Conservation (phyloP, 2,329 filamentous ascomycete genomes). For the Pestalotiopsis sp. region DNA sequence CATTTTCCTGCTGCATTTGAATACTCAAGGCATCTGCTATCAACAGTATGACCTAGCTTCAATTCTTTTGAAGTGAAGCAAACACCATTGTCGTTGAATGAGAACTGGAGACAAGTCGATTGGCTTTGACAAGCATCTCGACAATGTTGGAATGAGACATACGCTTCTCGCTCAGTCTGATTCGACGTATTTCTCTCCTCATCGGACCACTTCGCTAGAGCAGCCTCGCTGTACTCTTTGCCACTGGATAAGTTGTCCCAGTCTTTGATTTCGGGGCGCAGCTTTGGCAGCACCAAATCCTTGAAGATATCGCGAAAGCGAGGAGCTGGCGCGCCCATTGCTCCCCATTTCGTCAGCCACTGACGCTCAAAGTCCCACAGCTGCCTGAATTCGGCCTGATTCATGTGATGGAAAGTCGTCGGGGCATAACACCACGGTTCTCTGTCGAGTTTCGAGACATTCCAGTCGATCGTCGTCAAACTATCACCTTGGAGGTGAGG, state of each 20-base stretch:
- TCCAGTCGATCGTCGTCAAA: conserved; percentile 43
- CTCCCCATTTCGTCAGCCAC: conserved; percentile 26
- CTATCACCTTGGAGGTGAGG: conserved; percentile 44
- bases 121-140: conserved; percentile 19
- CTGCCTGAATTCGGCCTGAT: conserved; percentile 40
- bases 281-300: conserved; percentile 26
- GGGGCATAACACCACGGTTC: conserved; percentile 53
- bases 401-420: conserved; percentile 51
- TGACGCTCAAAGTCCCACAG: conserved; percentile 48
- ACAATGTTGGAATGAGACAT: conserved; percentile 20
- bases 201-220: conserved; percentile 14
- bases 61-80: conserved; percentile 23
- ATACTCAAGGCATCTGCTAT: conserved; percentile 16
- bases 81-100: conserved; percentile 18
- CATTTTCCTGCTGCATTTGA: conserved; percentile 15
- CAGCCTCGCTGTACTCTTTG: conserved; percentile 23
- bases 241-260: conserved; percentile 34
- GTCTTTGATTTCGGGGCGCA: conserved; percentile 23
- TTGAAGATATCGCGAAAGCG: conserved; percentile 32
- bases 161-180: conserved; percentile 21
- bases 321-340: conserved; percentile 14
- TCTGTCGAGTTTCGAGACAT: conserved; percentile 38
- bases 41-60: conserved; percentile 19
- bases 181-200: conserved; percentile 1
- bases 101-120: conserved; percentile 24